Evolutionary conservation across 2,329 filamentous ascomycete genomes (phyloP).

Genomic region (Pyrenochaeta sp.): DNA sequence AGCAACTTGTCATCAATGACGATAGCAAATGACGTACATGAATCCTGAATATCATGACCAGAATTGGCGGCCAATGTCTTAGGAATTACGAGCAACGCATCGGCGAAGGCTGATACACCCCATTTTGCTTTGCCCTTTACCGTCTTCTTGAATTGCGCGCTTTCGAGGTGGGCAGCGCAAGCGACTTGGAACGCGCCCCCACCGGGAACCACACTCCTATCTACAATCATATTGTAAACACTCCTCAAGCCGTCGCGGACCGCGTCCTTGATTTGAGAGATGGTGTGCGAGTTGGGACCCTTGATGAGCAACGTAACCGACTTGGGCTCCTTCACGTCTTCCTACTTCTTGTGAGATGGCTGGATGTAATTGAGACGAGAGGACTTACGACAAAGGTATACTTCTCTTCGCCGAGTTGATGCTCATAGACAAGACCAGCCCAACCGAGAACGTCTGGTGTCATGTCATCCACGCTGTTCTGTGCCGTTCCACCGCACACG

Average conservation of each 20-base stretch:
- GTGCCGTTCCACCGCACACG: conserved; percentile 86
- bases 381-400: conserved; percentile 81
- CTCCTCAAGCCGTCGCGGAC: conserved; percentile 93
- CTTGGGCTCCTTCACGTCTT: conserved; percentile 98
- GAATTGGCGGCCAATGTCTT: conserved; percentile 97
- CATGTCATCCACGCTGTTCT: conserved; percentile 96
- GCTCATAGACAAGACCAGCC: conserved; percentile 96
- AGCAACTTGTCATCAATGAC: conserved; percentile 15
- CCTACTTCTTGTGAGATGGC: conserved; percentile 52
- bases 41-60: conserved; percentile 96
- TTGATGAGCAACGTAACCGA: conserved; percentile 98
- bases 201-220: conserved; percentile 92
- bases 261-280: conserved; percentile 94
- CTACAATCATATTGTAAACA: conserved; percentile 99
- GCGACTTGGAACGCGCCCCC: conserved; percentile 96
- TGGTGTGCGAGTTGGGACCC: conserved; percentile 95
- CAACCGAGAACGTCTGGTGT: conserved; percentile 89
- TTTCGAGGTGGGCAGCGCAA: conserved; percentile 85
- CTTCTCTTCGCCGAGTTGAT: conserved; percentile 97
- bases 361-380: not conserved
- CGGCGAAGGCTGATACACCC: conserved; percentile 93
- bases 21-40: conserved; percentile 67
- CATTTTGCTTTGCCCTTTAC: conserved; percentile 98
- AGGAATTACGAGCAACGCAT: conserved; percentile 92
- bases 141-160: conserved; percentile 84